Percentiles rank a stretch among this genome's conserved stretches.
These are phyloP conservation scores for Pestalotiopsis sp. DNA, from an alignment of 2,329 filamentous ascomycete genomes.

Conservation along the genomic window DNA sequence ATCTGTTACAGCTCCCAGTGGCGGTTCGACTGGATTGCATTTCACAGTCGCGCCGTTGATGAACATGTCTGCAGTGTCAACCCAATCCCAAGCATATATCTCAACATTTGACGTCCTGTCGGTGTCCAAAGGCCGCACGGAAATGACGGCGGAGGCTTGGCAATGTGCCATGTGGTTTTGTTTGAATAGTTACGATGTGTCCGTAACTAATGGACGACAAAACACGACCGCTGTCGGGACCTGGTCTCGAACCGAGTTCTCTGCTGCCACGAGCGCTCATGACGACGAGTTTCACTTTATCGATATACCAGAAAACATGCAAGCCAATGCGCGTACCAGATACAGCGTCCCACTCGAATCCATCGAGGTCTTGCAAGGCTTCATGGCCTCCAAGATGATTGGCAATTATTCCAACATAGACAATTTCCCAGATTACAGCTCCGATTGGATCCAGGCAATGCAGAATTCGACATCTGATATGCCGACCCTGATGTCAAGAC, in stretches of 20 bases:
- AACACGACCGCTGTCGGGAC: slow-evolving; percentile 25
- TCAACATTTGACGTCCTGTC: slow-evolving; percentile 39
- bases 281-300: slow-evolving; percentile 34
- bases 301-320: slow-evolving; percentile 31
- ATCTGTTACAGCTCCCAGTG: slow-evolving; percentile 24
- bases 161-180: slow-evolving; percentile 42
- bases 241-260: slow-evolving; percentile 33
- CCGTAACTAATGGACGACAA: slow-evolving; percentile 30
- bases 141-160: slow-evolving; percentile 25
- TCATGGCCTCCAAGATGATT: slow-evolving; percentile 33
- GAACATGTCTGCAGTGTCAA: slow-evolving; percentile 20
- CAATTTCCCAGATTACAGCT: slow-evolving; percentile 34
- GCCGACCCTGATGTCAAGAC: slow-evolving; percentile 33
- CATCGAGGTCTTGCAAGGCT: slow-evolving; percentile 31
- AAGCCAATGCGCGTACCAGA: slow-evolving; percentile 24
- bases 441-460: slow-evolving; percentile 40
- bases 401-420: slow-evolving; percentile 33
- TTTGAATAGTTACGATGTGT: slow-evolving; percentile 33
- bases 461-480: slow-evolving; percentile 34
- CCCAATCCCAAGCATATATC: slow-evolving; percentile 29
- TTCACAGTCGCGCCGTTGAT: slow-evolving; percentile 32
- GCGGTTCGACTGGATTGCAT: slow-evolving; percentile 24
- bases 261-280: slow-evolving; percentile 26
- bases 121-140: slow-evolving; percentile 23
- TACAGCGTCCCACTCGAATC: slow-evolving; percentile 35